A percentile compares a stretch with the other conserved stretches of the same genome.
Evolutionary conservation across 2,329 filamentous ascomycete species (phyloP).

Genomic region (Alternaria hordeiaustralica): DNA sequence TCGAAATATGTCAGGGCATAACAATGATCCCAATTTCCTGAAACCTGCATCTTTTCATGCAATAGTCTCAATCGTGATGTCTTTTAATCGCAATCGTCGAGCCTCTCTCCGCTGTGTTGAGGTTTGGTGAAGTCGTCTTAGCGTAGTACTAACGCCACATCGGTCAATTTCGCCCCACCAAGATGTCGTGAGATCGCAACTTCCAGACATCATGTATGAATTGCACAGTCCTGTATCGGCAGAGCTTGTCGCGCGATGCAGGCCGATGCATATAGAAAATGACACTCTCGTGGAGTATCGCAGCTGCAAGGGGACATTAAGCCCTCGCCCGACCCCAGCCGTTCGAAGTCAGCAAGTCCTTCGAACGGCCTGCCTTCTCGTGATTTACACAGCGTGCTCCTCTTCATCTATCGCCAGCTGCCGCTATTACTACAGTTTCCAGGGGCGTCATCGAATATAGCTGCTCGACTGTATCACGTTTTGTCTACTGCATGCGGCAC

Average conservation of each 20-base stretch:
- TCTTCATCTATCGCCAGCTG: too few species aligned
- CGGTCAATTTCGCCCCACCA: neutral
- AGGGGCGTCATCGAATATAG: neutral
- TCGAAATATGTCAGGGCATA: neutral
- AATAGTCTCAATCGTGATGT: neutral
- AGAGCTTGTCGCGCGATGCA: neutral
- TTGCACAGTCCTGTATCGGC: neutral
- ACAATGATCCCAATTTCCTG: neutral
- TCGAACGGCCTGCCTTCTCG: neutral
- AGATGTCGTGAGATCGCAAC: neutral
- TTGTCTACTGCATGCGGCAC: neutral
- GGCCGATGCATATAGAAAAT: fast-evolving
- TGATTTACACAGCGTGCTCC: neutral
- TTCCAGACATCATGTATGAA: neutral
- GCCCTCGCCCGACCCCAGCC: neutral
- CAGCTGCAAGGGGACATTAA: neutral
- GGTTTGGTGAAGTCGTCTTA: neutral
- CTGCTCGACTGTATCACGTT: neutral
- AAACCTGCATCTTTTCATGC: neutral
- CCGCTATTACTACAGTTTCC: neutral
- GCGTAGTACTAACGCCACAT: neutral
- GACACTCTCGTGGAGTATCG: neutral
- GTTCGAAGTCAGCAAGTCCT: neutral
- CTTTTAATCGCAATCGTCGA: neutral
- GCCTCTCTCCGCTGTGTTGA: too few species aligned